Percentiles rank a stretch among this genome's conserved stretches.
Conservation (phyloP, 176 grass and related monocot genomes). For the Eragrostis curvula region DNA sequence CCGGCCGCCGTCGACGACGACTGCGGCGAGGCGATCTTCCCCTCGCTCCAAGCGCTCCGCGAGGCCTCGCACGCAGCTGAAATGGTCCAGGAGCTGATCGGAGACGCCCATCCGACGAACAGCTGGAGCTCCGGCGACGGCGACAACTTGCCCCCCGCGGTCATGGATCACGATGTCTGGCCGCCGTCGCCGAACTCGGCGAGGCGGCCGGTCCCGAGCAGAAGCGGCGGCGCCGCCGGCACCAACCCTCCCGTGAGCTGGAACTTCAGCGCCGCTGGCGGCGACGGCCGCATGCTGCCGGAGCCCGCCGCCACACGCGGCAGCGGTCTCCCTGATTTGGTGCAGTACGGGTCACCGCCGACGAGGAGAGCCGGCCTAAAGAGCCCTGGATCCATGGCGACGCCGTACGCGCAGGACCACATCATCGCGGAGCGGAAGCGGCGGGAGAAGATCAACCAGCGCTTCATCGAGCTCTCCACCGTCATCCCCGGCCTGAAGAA, state of each 20-base stretch:
- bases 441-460: conserved; percentile 82
- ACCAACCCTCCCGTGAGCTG: conserved; percentile 34
- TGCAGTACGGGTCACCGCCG: not conserved
- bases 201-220: not conserved
- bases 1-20: not conserved
- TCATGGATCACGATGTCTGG: conserved; percentile 30
- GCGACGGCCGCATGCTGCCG: conserved; percentile 22
- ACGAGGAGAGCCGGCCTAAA: conserved; percentile 10
- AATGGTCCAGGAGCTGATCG: conserved; percentile 25
- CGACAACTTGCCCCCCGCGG: not conserved
- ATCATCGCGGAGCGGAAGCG: conserved; percentile 73
- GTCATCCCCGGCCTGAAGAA: conserved; percentile 79
- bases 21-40: conserved; percentile 29
- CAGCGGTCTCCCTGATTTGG: not conserved
- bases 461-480: conserved; percentile 73
- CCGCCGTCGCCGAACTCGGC: conserved; percentile 18
- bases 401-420: conserved; percentile 53
- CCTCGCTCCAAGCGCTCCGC: conserved; percentile 40
- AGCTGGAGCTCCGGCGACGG: conserved; percentile 46
- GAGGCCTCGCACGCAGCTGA: conserved; percentile 1
- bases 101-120: not conserved
- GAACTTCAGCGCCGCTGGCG: conserved; percentile 47
- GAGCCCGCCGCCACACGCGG: not conserved
- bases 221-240: not conserved
- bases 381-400: conserved; percentile 10